Conservation (phyloP, 768 basidiomycete genomes). For the Mycena galopus region DNA sequence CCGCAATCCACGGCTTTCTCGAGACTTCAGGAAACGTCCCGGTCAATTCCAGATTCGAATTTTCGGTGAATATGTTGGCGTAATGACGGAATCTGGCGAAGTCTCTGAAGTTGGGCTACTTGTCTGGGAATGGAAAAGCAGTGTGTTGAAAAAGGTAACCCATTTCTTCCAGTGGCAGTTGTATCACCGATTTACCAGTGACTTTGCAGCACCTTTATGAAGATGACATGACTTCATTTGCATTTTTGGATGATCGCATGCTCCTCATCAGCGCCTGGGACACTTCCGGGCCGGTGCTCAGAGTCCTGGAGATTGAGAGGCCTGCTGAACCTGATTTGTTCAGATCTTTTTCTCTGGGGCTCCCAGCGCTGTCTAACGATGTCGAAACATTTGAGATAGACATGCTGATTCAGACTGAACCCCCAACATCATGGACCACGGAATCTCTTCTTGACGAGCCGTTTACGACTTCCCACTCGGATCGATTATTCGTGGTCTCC, state of each 20-base stretch:
- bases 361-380: conserved; percentile 37
- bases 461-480: conserved; percentile 36
- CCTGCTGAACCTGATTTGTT: background rate
- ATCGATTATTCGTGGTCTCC: conserved; percentile 50
- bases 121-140: conserved; percentile 53
- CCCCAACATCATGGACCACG: conserved; percentile 44
- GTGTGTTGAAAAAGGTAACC: conserved; percentile 44
- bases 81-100: conserved; percentile 39
- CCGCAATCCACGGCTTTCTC: conserved; percentile 17
- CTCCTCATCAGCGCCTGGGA: conserved; percentile 14
- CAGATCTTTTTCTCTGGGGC: conserved; percentile 39
- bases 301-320: conserved; percentile 22
- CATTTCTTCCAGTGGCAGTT: background rate
- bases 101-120: conserved; percentile 33
- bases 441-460: conserved; percentile 20
- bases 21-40: no score
- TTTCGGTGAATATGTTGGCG: conserved; percentile 45
- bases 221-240: conserved; percentile 46
- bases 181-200: background rate
- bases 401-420: conserved; percentile 50
- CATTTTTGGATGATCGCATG: conserved; percentile 43
- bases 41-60: conserved; percentile 46
- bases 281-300: conserved; percentile 9
- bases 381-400: conserved; percentile 15
- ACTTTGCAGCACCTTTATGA: conserved; percentile 37